These are phyloP conservation scores for Phytophthora boehmeriae DNA, from an alignment of 352 stramenopile genomes.

Conservation along the genomic window DNA sequence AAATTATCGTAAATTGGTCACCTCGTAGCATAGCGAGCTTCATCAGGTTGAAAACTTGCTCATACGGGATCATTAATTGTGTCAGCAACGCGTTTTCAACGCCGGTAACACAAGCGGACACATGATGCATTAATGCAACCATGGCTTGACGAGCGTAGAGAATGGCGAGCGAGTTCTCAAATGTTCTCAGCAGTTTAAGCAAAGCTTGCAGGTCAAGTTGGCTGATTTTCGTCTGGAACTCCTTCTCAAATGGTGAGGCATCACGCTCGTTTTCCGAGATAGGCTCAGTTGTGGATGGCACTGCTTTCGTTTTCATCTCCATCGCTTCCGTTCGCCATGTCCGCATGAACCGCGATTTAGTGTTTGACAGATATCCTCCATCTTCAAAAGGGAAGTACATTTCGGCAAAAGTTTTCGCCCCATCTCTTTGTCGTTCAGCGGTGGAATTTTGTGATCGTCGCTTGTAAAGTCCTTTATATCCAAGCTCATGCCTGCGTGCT, in stretches of 20 bases:
- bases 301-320: conserved; percentile 32
- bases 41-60: conserved; percentile 43
- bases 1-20: conserved; percentile 42
- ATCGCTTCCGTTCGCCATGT: conserved; percentile 34
- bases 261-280: conserved; percentile 1
- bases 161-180: conserved; percentile 37
- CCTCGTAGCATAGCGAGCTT: conserved; percentile 66
- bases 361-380: conserved; percentile 70
- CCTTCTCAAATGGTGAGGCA: conserved; percentile 13
- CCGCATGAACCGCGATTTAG: conserved; percentile 33
- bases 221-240: conserved; percentile 32
- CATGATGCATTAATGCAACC: conserved; percentile 24
- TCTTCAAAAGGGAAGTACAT: conserved; percentile 90
- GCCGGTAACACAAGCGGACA: background rate
- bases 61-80: conserved; percentile 17
- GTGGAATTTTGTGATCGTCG: conserved; percentile 8
- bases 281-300: conserved; percentile 1
- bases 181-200: conserved; percentile 16
- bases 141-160: conserved; percentile 41
- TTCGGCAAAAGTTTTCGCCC: conserved; percentile 83
- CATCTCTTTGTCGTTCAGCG: conserved; percentile 82
- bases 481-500: no score
- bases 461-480: background rate
- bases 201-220: conserved; percentile 26
- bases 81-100: background rate